A percentile compares a stretch with the other conserved stretches of the same genome.
phyloP scores from a whole-genome alignment of 129 eudicot species.

The sunflower (Helianthus annuus) region DNA sequence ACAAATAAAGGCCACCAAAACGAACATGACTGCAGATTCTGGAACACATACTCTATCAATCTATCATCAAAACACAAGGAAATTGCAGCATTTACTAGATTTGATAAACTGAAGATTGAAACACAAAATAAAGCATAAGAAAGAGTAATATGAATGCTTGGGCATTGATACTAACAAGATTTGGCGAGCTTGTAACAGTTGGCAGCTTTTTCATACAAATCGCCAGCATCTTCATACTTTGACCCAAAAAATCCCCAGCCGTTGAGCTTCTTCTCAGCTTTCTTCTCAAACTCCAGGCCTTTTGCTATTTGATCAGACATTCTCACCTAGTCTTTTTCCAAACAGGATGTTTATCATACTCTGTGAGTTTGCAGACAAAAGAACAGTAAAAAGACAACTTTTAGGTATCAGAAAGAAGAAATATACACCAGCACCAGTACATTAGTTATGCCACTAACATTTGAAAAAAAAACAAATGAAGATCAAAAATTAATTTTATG shows the following conservation, averaged over 20 bases:
- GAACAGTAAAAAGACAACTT: slow-evolving; percentile 3
- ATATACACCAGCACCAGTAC: slow-evolving; percentile 16
- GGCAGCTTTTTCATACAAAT: slow-evolving; percentile 79
- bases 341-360: slow-evolving; percentile 24
- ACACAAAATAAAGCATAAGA: not conserved
- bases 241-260: slow-evolving; percentile 83
- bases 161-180: slow-evolving; percentile 51
- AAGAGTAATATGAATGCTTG: not conserved
- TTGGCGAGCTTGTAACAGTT: slow-evolving; percentile 88
- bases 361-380: slow-evolving; percentile 8
- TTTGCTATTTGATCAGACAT: slow-evolving; percentile 79
- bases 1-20: not conserved
- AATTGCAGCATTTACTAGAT: not conserved
- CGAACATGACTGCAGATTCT: not conserved
- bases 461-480: not conserved
- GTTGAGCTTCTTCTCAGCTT: slow-evolving; percentile 88
- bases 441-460: not conserved
- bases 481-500: not conserved
- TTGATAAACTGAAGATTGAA: not conserved
- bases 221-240: slow-evolving; percentile 88
- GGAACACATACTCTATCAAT: slow-evolving; percentile 14
- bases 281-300: slow-evolving; percentile 70
- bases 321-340: slow-evolving; percentile 8
- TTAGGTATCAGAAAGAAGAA: not conserved
- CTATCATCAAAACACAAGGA: not conserved